Percentiles rank a stretch among this genome's conserved stretches.
phyloP scores from a whole-genome alignment of 805 yeast species.

The Wickerhamomyces queroliae region DNA sequence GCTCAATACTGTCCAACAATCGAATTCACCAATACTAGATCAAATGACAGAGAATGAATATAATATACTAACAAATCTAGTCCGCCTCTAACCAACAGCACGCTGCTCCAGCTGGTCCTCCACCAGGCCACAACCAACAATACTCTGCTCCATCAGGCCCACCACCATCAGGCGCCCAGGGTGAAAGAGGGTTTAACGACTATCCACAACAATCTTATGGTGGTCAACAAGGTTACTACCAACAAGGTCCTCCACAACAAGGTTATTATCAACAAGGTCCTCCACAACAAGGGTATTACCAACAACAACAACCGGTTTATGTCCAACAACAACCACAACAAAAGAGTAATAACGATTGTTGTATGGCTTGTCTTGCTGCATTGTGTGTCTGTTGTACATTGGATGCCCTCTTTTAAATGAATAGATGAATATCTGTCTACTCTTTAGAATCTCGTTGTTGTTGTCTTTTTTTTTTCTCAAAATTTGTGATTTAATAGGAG shows the following conservation, averaged over 20 bases:
- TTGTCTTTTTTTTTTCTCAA: background rate
- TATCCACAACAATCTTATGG: constrained; percentile 14
- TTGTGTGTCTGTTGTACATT: constrained; percentile 51
- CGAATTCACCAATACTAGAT: no score
- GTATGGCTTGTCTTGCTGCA: constrained; percentile 49
- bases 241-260: constrained; percentile 35
- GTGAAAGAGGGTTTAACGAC: constrained; percentile 15
- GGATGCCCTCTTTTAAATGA: constrained; percentile 38
- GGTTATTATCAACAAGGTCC: constrained; percentile 37
- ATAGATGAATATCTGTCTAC: background rate
- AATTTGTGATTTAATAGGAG: background rate
- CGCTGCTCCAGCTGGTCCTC: no score
- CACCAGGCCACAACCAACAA: constrained; percentile 3
- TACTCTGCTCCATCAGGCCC: constrained; percentile 15
- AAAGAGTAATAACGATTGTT: constrained; percentile 35
- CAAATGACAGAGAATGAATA: no score
- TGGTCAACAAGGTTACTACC: constrained; percentile 30
- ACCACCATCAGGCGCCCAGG: constrained; percentile 6
- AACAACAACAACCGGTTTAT: constrained; percentile 44
- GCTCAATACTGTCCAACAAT: no score
- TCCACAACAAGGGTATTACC: constrained; percentile 29
- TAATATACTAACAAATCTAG: constrained; percentile 1
- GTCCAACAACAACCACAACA: constrained; percentile 42
- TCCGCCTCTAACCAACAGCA: background rate
- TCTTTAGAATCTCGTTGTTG: background rate